Evolutionary conservation across 345 rosid genomes (phyloP).

Genomic region (Dipteronia sinensis): DNA sequence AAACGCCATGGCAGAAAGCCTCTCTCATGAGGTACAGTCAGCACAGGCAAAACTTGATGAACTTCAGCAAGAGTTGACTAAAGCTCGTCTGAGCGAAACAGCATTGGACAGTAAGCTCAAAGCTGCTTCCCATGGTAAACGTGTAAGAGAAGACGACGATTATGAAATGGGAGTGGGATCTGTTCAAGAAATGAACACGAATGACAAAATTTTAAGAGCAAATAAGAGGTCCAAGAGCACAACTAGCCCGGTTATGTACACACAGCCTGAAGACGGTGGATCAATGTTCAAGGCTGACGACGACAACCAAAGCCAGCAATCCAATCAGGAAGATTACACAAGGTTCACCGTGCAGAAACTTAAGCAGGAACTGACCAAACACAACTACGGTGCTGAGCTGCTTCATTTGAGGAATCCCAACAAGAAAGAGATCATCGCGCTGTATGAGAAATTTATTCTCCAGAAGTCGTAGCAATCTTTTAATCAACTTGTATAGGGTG

Average conservation of each 20-base stretch:
- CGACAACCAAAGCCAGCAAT: constrained; percentile 58
- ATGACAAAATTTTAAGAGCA: constrained; percentile 45
- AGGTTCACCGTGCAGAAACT: constrained; percentile 78
- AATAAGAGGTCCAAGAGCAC: constrained; percentile 73
- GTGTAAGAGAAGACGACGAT: constrained; percentile 65
- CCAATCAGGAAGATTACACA: constrained; percentile 64
- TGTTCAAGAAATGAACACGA: constrained; percentile 51
- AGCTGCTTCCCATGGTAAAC: constrained; percentile 74
- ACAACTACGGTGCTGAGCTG: constrained; percentile 78
- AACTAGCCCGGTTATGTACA: constrained; percentile 49
- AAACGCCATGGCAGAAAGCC: constrained; percentile 75
- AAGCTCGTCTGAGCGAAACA: constrained; percentile 79
- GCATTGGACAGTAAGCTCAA: constrained; percentile 81
- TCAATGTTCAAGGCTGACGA: constrained; percentile 63
- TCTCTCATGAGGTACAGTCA: constrained; percentile 75
- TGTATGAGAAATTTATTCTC: constrained; percentile 75
- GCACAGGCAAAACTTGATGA: constrained; percentile 83
- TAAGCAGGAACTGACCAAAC: constrained; percentile 86
- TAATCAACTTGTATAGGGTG: constrained; percentile 36
- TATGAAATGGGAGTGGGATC: constrained; percentile 68
- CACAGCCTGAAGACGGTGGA: constrained; percentile 68
- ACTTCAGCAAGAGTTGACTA: constrained; percentile 82
- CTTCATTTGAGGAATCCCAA: constrained; percentile 69
- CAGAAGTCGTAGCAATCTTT: constrained; percentile 46
- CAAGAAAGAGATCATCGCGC: constrained; percentile 81